Conservation (phyloP, 805 yeast genomes). For the Barnettozyma californica region DNA sequence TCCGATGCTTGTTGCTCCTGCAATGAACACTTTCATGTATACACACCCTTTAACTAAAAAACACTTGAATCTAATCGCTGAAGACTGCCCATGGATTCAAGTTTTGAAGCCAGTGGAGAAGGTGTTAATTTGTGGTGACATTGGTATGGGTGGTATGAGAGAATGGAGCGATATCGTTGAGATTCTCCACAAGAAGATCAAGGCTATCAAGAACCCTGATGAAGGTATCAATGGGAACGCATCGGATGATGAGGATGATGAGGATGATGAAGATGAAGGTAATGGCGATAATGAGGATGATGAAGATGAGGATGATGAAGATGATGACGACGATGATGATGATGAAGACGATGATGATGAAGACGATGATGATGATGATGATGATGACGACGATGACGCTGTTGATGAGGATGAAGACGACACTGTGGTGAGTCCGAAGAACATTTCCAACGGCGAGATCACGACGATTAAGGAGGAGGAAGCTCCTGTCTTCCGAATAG, state of each 20-base stretch:
- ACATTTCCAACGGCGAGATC: background rate
- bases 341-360: conserved; percentile 6
- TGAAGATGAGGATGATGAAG: conserved; percentile 1
- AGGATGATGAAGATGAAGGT: background rate
- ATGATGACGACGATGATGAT: conserved; percentile 1
- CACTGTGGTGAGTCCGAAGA: background rate
- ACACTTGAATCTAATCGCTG: conserved; percentile 55
- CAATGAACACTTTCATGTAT: conserved; percentile 83
- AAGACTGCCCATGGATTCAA: conserved; percentile 72
- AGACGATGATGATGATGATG: conserved; percentile 8
- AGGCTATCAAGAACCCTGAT: conserved; percentile 11
- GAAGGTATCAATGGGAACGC: conserved; percentile 32
- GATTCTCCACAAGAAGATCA: conserved; percentile 34
- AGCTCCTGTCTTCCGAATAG: background rate
- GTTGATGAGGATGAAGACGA: conserved; percentile 11
- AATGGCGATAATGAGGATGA: conserved; percentile 20
- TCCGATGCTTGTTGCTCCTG: conserved; percentile 74
- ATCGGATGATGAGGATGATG: conserved; percentile 20
- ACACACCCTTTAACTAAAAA: conserved; percentile 74
- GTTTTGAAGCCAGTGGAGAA: conserved; percentile 77
- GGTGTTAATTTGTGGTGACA: conserved; percentile 75
- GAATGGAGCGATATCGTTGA: conserved; percentile 82
- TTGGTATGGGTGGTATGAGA: conserved; percentile 91
- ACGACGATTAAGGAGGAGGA: conserved; percentile 7
- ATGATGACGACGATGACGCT: conserved; percentile 8